Base-by-base conservation (phyloP, 163 green algal species). In the Botryococcus braunii region DNA sequence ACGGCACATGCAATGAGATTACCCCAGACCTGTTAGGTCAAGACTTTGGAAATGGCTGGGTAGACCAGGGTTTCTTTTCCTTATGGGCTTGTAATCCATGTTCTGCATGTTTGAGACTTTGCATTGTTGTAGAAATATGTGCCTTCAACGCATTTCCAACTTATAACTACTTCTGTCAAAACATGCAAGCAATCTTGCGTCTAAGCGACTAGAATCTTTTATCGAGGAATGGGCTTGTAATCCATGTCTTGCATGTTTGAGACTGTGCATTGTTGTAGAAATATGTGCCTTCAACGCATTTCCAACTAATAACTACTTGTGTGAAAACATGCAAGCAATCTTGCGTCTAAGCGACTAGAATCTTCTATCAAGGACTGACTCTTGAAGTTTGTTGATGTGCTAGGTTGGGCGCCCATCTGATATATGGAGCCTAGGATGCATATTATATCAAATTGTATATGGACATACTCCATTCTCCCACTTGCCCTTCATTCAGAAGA, bases 401-500 rank as follows among this genome's bases (percentile, higher is more conserved):
- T 69, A 81, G 66, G 88, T 97, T 11, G 89, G 91, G 8, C 81
- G 93, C 0, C 74, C 93, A 38, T 92, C 83, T 8, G 93, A 98
- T 81, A 84, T 98, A 27, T 98, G 93, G 93, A 93, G 84, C 58
- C 81, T 98, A 21, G 93, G 93, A 39, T 98, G 93, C 86, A 99
- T 97, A 72, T 82, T 98, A 43, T 98, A 98, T 79, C 93, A 97
- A 73, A 97, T 97, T 91, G 86, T 90, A 29, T 92, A 95, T 69
- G 88, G 90, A 5, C 78, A 76, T 55, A 91, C 86, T n/a, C 88
- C 88, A 35, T 93, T 94, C 62, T 73, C 82, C 13, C 82, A 89
- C 64, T 77, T 97, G 69, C 77, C 82, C 48, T 95, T 96, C 80
- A 89, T 96, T 62, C 91, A 90, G 60, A 97, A 97, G 84, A 94